Evolutionary conservation across 23 red algal genomes (phyloP).

Genomic region (Gracilaria gracilis): DNA sequence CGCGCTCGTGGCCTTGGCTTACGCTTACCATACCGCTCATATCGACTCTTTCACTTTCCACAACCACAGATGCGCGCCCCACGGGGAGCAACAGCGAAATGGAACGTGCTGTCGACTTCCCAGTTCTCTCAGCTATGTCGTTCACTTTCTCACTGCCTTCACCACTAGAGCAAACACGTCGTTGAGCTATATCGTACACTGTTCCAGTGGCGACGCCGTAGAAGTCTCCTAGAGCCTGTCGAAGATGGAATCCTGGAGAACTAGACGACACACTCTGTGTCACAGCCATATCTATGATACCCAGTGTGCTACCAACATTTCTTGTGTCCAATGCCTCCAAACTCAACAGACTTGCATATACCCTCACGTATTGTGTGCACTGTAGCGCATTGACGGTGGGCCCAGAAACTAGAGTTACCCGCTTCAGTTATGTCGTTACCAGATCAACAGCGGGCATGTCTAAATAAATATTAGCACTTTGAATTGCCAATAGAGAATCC

Average conservation of each 20-base stretch:
- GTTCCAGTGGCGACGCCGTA: neutral
- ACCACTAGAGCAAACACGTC: neutral
- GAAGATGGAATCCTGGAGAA: constrained; percentile 1
- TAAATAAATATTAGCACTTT: neutral
- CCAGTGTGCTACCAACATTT: neutral
- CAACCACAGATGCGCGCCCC: constrained; percentile 17
- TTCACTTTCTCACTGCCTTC: neutral
- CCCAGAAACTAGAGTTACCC: neutral
- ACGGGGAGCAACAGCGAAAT: constrained; percentile 25
- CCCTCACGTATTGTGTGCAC: constrained; percentile 7
- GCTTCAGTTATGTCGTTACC: neutral
- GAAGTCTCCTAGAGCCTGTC: neutral
- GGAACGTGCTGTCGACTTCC: neutral
- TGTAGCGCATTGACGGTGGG: constrained; percentile 2
- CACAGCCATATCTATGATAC: neutral
- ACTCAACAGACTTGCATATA: neutral
- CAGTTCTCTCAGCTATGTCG: neutral
- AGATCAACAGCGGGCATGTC: neutral
- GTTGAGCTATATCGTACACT: neutral
- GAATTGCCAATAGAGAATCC: neutral
- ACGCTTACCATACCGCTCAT: neutral
- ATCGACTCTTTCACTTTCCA: neutral
- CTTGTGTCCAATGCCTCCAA: neutral
- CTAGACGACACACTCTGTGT: neutral
- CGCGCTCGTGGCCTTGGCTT: neutral